Base-by-base conservation (phyloP, 495 filamentous ascomycete genomes). In the Penicillium taxi region DNA sequence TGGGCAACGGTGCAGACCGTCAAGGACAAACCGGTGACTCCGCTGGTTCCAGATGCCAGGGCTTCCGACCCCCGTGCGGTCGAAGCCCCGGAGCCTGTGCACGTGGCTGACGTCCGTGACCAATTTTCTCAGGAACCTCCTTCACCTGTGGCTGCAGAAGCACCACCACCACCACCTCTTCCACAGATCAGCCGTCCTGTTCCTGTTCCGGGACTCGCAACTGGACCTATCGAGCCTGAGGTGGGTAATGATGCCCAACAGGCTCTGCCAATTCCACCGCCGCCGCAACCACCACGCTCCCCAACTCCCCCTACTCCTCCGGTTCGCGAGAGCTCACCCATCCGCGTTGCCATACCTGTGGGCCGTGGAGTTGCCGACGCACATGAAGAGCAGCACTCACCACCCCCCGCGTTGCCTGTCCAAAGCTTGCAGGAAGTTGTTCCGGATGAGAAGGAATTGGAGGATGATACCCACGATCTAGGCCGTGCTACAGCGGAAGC, bases 271-370 rank as follows among this genome's bases (percentile, higher is more conserved):
- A 58, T 57, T 44, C 73, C 77, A 9, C 78, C 84, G n/a, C 73
- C 77, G 11, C 78, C 84, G n/a, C 73, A 73, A 12, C 66, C 61
- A 15, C 67, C 69, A 16, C 70, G 75, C 19, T 79, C 76, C 32
- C 79, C 80, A 23, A 77, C 72, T 21, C 80, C 80, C 26, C 65
- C 70, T 11, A 69, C 73, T 8, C 74, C 75, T 49, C 55, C 64
- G 26, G 55, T 70, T 37, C 63, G 73, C 45, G 55, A 76, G 44
- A 43, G 61, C 37, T 90, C 87, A 2, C 91, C 93, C 8, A 80
- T 94, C 42, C 82, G 84, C 26, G 71, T 96, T 47, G 88, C 87
- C 13, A 81, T 93, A 64, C 93, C 91, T 1, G 83, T 96, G 41
- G 69, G 77, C 21, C 80, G 84, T 35, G 69, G 66, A 41, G 44